A percentile compares a stretch with the other conserved stretches of the same genome.
These are phyloP conservation scores for Fraxinus nigra DNA, from an alignment of 305 asterid species.

Conservation along the genomic window DNA sequence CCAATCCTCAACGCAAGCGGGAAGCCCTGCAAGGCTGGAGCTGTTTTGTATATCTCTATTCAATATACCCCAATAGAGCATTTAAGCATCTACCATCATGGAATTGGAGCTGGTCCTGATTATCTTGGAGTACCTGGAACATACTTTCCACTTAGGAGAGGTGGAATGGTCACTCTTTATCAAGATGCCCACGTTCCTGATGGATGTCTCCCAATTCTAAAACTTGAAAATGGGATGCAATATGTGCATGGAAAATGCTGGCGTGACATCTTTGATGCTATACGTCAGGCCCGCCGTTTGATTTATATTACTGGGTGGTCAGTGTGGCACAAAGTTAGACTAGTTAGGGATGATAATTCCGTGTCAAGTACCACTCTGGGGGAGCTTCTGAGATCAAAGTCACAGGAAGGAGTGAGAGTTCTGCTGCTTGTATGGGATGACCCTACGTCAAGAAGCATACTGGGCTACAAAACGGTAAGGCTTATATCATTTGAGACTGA, in stretches of 20 bases:
- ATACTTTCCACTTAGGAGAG: constrained; percentile 89
- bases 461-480: constrained; percentile 88
- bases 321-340: constrained; percentile 91
- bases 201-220: constrained; percentile 69
- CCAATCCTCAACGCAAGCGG: constrained; percentile 76
- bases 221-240: constrained; percentile 68
- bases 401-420: constrained; percentile 99
- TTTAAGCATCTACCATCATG: constrained; percentile 65
- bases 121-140: constrained; percentile 83
- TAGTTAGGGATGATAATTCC: constrained; percentile 73
- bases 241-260: constrained; percentile 90
- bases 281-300: constrained; percentile 76
- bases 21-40: constrained; percentile 80
- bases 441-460: constrained; percentile 88
- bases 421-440: constrained; percentile 97
- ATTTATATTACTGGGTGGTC: constrained; percentile 98
- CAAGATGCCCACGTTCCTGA: constrained; percentile 99
- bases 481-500: constrained; percentile 18
- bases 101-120: constrained; percentile 90
- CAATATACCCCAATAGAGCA: constrained; percentile 72
- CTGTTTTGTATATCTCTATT: constrained; percentile 70
- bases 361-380: constrained; percentile 64
- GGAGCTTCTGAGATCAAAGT: constrained; percentile 81
- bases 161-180: constrained; percentile 83
- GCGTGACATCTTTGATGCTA: constrained; percentile 83